These are phyloP conservation scores for Senecio squalidus DNA, from an alignment of 140 eudicot species.

Conservation along the genomic window DNA sequence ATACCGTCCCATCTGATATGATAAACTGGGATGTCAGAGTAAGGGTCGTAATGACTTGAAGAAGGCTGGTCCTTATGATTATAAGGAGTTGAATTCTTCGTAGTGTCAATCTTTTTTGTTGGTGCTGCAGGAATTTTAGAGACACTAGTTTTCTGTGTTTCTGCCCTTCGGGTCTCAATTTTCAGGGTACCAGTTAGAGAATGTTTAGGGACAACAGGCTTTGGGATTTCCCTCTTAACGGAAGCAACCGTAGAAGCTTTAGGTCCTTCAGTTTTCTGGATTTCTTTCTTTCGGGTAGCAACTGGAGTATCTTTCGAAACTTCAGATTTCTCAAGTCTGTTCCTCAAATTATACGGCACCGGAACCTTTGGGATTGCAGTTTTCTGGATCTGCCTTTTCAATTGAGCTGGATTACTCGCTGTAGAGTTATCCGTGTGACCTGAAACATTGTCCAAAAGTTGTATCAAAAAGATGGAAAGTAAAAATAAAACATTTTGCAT, in stretches of 20 bases:
- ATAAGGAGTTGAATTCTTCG: not conserved
- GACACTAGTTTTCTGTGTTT: not conserved
- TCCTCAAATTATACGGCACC: not conserved
- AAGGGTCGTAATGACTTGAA: not conserved
- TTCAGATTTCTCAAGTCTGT: constrained; percentile 2
- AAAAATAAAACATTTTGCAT: not conserved
- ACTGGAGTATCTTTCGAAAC: constrained; percentile 5
- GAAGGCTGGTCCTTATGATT: not conserved
- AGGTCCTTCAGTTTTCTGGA: not conserved
- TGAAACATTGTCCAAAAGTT: not conserved
- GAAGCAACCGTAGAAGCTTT: constrained; percentile 10
- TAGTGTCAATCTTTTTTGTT: not conserved
- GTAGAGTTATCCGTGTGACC: not conserved
- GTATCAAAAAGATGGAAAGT: not conserved
- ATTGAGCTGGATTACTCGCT: not conserved
- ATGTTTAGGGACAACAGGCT: not conserved
- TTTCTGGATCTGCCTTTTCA: not conserved
- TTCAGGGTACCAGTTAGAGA: constrained; percentile 1
- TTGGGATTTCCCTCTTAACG: not conserved
- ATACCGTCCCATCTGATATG: constrained; percentile 35
- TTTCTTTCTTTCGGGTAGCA: not conserved
- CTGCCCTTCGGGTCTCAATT: not conserved
- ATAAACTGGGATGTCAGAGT: constrained; percentile 14
- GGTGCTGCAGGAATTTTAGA: not conserved
- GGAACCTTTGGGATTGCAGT: constrained; percentile 3